Conservation (phyloP, 192 early-diverging fungal genomes). For the Backusella morwellensis region DNA sequence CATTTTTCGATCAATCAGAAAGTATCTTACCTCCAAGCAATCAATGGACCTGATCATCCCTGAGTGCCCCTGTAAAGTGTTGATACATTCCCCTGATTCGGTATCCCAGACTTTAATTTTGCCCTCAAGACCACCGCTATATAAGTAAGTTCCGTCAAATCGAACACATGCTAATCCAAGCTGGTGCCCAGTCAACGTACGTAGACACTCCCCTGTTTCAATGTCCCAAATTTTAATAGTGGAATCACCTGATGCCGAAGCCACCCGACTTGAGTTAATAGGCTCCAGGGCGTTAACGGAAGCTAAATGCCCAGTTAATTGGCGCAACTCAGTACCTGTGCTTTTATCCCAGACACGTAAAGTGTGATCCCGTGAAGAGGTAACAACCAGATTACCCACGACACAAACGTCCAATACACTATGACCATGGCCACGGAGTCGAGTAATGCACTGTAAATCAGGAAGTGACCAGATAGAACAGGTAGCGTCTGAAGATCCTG, state of each 20-base stretch:
- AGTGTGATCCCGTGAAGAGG: constrained; percentile 91
- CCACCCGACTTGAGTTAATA: constrained; percentile 60
- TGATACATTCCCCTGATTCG: constrained; percentile 55
- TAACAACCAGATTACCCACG: constrained; percentile 62
- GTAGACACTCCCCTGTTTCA: constrained; percentile 59
- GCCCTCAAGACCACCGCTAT: constrained; percentile 77
- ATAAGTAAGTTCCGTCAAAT: constrained; percentile 71
- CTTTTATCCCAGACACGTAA: constrained; percentile 82
- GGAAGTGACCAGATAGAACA: constrained; percentile 83
- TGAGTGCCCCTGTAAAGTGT: constrained; percentile 63
- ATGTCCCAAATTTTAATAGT: constrained; percentile 81
- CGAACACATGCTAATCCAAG: constrained; percentile 81
- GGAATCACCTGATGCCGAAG: constrained; percentile 82
- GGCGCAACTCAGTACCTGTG: constrained; percentile 58
- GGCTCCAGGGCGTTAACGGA: constrained; percentile 94
- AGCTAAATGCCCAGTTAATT: constrained; percentile 80
- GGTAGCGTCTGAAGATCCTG: constrained; percentile 84
- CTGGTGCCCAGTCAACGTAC: constrained; percentile 74
- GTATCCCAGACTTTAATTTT: constrained; percentile 66
- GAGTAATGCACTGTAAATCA: constrained; percentile 36
- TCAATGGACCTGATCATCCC: constrained; percentile 82
- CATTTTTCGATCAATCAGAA: constrained; percentile 22
- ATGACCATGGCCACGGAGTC: constrained; percentile 70
- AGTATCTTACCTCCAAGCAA: constrained; percentile 54
- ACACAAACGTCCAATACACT: constrained; percentile 89